Base-by-base conservation (phyloP, 2,329 filamentous ascomycete species). In the Biscogniauxia mediterranea region DNA sequence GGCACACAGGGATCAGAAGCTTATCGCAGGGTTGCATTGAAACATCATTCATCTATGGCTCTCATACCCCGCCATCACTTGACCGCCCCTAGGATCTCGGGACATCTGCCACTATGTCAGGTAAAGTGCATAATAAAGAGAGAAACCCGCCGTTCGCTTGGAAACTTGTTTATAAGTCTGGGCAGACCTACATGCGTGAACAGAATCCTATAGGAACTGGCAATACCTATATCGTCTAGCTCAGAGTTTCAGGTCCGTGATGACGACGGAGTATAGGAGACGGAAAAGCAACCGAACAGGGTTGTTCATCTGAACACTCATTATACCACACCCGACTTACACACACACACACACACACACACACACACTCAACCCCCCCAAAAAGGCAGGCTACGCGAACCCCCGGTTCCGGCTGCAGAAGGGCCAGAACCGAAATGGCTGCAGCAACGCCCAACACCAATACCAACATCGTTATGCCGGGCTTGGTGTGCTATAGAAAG, bases 21-120 rank as follows among this genome's bases (percentile, higher is more conserved):
- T 63, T 59, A 55, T 56, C 23, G 32, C 50, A 70, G 61, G 63
- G 70, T 72, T 66, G 70, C 68, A 70, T 68, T 58, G 54, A 58
- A 57, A 58, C 64, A 64, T 66, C 67, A 66, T 56, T 66, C 67
- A 66, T 56, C 53, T 66, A 57, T 61, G 62, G 63, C 64, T 63
- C 67, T 63, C 63, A 68, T 68, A 70, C 68, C 66, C 68, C 69
- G 67, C 69, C 59, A 69, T 69, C 70, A 71, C 62, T 72, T 72
- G 69, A 71, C 63, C 61, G 56, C 54, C 28, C 28, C 55, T 65
- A 52, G 59, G 68, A 66, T 68, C 69, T 67, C 61, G 68, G 64
- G 69, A 68, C 64, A 62, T 46, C 19, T 63, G 60, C 69, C 67
- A 68, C 61, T 66, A 63, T 62, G 64, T 32, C 28, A 32, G 54